phyloP scores from a whole-genome alignment of 2,329 filamentous ascomycete genomes.

The Pochonia chlamydosporia region DNA sequence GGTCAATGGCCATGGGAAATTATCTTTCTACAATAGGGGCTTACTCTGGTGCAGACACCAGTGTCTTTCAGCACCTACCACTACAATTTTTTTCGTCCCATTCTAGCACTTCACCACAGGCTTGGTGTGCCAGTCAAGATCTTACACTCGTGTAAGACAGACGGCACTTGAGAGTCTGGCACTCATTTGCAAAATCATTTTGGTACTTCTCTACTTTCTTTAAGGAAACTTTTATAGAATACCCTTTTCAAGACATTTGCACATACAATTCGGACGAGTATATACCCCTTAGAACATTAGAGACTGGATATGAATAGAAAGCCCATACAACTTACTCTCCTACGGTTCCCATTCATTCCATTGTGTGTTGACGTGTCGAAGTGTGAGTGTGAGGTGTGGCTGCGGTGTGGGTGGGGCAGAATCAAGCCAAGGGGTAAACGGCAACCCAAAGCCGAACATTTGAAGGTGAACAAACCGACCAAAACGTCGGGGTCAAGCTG shows the following conservation, averaged over 20 bases:
- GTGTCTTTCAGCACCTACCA: background rate
- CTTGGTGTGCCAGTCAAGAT: background rate
- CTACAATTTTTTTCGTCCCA: background rate
- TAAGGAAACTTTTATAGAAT: background rate
- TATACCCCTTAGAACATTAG: background rate
- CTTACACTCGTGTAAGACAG: background rate
- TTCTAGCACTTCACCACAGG: background rate
- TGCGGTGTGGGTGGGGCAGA: background rate
- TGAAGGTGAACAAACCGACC: no score
- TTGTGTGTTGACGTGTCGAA: no score
- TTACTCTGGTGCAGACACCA: background rate
- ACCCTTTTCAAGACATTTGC: background rate
- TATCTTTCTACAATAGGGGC: background rate
- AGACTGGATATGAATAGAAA: background rate
- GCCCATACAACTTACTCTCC: background rate
- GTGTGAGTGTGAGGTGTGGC: background rate
- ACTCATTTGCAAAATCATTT: background rate
- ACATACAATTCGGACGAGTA: background rate
- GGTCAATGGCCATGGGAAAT: background rate
- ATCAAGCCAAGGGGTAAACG: no score
- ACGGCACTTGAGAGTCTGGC: background rate
- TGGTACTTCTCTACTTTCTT: slow-evolving; percentile 1
- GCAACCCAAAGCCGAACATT: no score
- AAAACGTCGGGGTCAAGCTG: no score
- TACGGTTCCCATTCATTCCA: background rate